These are phyloP conservation scores for Lasiodiplodia hormozganensis DNA, from an alignment of 2,329 filamentous ascomycete genomes.

Conservation along the genomic window DNA sequence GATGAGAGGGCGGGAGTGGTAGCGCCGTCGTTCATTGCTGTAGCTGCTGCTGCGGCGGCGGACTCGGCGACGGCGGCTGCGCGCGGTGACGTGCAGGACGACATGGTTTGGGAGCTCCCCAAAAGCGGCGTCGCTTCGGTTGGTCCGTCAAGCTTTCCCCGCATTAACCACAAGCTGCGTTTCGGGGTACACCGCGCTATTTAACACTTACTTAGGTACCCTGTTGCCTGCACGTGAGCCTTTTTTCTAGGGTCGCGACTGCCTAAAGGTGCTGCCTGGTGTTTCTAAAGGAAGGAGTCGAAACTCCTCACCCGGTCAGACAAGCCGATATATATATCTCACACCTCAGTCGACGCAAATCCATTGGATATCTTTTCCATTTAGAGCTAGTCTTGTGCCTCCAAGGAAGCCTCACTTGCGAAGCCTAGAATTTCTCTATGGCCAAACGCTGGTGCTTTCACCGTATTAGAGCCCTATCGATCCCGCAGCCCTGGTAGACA, in stretches of 20 bases:
- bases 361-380: conserved; percentile 9
- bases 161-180: background rate
- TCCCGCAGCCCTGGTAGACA: background rate
- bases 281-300: background rate
- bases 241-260: background rate
- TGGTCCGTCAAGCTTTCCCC: conserved; percentile 1
- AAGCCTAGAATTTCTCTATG: background rate
- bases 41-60: conserved; percentile 11
- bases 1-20: background rate
- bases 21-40: background rate
- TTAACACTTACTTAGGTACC: background rate
- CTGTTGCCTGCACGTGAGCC: background rate
- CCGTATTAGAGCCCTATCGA: background rate
- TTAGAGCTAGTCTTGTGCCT: background rate
- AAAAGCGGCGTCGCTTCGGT: conserved; percentile 1
- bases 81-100: conserved; percentile 25
- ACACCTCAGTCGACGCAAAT: background rate
- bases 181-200: background rate
- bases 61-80: conserved; percentile 13
- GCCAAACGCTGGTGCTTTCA: background rate
- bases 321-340: background rate
- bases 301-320: background rate
- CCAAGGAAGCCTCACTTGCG: background rate
- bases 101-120: background rate
- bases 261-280: background rate